Percentiles rank a stretch among this genome's conserved stretches.
phyloP scores from a whole-genome alignment of 2,329 filamentous ascomycete species.

The Aspergillus viridinutans region DNA sequence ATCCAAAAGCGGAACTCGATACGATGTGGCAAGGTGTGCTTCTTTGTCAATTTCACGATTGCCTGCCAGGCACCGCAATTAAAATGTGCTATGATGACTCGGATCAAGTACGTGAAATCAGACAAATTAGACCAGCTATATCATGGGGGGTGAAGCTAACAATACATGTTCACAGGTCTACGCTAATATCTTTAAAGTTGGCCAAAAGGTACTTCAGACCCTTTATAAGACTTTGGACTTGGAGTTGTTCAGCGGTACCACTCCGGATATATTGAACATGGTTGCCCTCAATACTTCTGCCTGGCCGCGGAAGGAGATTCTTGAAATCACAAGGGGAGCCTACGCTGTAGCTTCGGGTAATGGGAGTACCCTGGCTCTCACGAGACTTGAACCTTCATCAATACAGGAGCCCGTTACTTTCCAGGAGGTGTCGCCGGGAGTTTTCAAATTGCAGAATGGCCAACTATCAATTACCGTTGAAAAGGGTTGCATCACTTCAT shows the following conservation, averaged over 20 bases:
- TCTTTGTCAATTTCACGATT: conserved; percentile 96
- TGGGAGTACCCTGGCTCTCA: conserved; percentile 45
- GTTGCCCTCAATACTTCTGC: conserved; percentile 79
- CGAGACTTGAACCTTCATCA: conserved; percentile 23
- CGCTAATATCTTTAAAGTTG: too few species aligned
- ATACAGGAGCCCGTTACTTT: conserved; percentile 40
- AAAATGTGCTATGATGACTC: conserved; percentile 99
- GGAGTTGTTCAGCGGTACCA: conserved; percentile 50
- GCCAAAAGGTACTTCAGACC: too few species aligned
- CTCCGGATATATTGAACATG: conserved; percentile 40
- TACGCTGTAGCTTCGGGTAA: conserved; percentile 40
- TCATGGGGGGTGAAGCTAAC: too few species aligned
- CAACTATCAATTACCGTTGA: conserved; percentile 70
- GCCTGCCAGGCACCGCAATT: conserved; percentile 88
- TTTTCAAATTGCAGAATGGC: conserved; percentile 75
- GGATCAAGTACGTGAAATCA: conserved; percentile 76
- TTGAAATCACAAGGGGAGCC: conserved; percentile 53
- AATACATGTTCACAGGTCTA: too few species aligned
- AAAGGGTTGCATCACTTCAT: conserved; percentile 73
- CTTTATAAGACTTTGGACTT: conserved; percentile 59
- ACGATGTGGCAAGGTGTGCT: conserved; percentile 91
- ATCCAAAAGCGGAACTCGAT: conserved; percentile 91
- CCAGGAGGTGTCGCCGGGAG: conserved; percentile 51
- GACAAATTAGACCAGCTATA: conserved; percentile 41
- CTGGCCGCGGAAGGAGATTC: conserved; percentile 74